Base-by-base conservation (phyloP, 139 green algal species). In the Dunaliella sp. region DNA sequence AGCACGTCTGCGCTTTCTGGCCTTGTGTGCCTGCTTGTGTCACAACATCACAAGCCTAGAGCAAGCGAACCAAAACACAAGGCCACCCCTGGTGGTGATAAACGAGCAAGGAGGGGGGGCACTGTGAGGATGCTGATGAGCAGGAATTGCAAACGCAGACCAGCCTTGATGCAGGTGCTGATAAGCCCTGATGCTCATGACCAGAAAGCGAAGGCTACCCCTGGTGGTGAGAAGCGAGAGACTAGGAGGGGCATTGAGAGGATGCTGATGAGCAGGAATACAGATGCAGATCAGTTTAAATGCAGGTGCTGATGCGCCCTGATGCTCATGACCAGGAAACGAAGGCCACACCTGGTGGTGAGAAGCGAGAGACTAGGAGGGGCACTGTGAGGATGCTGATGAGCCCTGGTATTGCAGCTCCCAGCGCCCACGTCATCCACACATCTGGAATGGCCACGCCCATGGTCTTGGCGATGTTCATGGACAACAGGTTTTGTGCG, bases 401-500 rank as follows among this genome's bases (percentile, higher is more conserved):
- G 2, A 83, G 36, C 0, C 72, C 79, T 2, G 87, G 83, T 65
- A 87, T 38, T 0, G 57, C 12, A 0, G 87, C 83, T 1, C 87
- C 87, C 75, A 65, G 2, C 37, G 58, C 48, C 82, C 81, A 89
- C 22, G 82, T 86, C 76, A 65, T 35, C 82, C 74, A 86, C 28
- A 36, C 36, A 35, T 86, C 48, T 3, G 86, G 77, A 0, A 87
- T 80, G 48, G 59, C 1, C 58, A 85, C 86, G 31, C 86, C 86
- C 82, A 89, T 86, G 33, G 97, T 95, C 0, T 57, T n/a, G 0
- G 97, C 97, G 38, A 99, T 92, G 90, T 99, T 98, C 80, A 99
- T 87, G 90, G 96, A 98, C 87, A 99, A 94, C 90, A 99, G 94
- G 95, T 99, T 99, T 92, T 98, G 94, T 2, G 95, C 93, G 0